Percentiles rank a stretch among this genome's conserved stretches.
Evolutionary conservation across 371 early-diverging fungal species (phyloP).

Genomic region (Mucor piriformis): DNA sequence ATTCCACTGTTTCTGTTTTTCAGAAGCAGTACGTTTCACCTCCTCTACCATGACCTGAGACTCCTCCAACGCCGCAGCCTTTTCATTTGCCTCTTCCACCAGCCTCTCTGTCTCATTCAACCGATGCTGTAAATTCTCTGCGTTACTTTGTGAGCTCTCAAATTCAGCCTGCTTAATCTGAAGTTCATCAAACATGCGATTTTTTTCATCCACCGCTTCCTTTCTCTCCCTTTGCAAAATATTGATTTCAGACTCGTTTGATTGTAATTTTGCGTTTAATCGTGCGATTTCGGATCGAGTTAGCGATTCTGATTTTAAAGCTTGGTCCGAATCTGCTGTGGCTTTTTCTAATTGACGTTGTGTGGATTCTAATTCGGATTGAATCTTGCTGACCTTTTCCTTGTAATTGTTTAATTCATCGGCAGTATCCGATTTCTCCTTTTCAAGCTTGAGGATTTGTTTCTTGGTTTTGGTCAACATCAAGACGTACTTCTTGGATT

Average conservation of each 20-base stretch:
- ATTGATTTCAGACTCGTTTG: constrained; percentile 39
- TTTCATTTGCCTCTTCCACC: constrained; percentile 55
- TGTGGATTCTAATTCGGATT: constrained; percentile 10
- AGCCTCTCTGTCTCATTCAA: constrained; percentile 55
- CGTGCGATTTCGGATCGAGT: constrained; percentile 32
- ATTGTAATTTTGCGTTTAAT: constrained; percentile 34
- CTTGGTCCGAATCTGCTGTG: constrained; percentile 7
- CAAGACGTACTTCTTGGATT: constrained; percentile 52
- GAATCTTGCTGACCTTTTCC: constrained; percentile 11
- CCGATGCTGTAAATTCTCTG: constrained; percentile 60
- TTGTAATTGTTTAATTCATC: constrained; percentile 50
- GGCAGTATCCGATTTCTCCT: constrained; percentile 58
- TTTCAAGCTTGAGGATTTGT: constrained; percentile 59
- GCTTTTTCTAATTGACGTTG: constrained; percentile 13
- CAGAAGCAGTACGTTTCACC: constrained; percentile 28
- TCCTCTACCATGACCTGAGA: constrained; percentile 29
- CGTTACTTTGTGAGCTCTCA: constrained; percentile 65
- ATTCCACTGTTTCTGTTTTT: constrained; percentile 36
- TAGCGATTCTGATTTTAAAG: constrained; percentile 19
- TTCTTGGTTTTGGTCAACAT: constrained; percentile 60
- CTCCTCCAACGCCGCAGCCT: constrained; percentile 56
- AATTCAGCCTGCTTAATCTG: constrained; percentile 72
- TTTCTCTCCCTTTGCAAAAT: constrained; percentile 46
- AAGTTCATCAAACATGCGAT: constrained; percentile 63
- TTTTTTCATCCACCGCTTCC: constrained; percentile 58